phyloP scores from a whole-genome alignment of 23 red algal genomes.

The Agarophyton chilense region DNA sequence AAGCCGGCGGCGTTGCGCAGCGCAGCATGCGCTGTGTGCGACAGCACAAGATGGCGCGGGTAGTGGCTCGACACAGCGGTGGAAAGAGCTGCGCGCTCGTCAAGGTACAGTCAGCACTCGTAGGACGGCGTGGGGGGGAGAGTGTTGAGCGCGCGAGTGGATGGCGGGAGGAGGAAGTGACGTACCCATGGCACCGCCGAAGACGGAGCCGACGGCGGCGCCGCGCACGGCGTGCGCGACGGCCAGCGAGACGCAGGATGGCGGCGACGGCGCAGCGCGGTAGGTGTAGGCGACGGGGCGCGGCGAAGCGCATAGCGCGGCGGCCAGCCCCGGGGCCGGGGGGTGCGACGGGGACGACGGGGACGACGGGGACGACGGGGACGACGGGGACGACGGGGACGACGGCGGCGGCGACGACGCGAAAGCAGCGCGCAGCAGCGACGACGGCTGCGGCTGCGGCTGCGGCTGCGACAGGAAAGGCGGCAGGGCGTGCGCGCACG shows the following conservation, averaged over 20 bases:
- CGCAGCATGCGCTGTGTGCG: constrained; percentile 26
- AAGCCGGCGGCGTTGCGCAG: constrained; percentile 35
- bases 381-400: no score
- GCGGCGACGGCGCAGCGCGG: not conserved
- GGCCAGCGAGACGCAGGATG: constrained; percentile 27
- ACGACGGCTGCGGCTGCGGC: not conserved
- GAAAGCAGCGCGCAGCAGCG: not conserved
- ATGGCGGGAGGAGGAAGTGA: not conserved
- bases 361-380: no score
- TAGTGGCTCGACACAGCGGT: constrained; percentile 30
- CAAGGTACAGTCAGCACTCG: not conserved
- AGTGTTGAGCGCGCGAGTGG: no score
- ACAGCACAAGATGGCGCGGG: not conserved
- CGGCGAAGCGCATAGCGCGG: not conserved
- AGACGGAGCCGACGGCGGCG: constrained; percentile 45
- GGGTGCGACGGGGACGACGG: no score
- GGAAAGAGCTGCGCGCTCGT: constrained; percentile 5
- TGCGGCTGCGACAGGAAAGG: no score
- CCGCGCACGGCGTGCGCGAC: constrained; percentile 53
- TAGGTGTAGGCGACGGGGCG: not conserved
- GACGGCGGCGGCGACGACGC: no score
- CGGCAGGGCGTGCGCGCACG: not conserved
- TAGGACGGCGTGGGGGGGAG: no score
- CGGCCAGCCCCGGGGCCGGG: not conserved
- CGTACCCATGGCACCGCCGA: constrained; percentile 54